phyloP scores from a whole-genome alignment of 768 basidiomycete species.

The Trametopsis cervina region DNA sequence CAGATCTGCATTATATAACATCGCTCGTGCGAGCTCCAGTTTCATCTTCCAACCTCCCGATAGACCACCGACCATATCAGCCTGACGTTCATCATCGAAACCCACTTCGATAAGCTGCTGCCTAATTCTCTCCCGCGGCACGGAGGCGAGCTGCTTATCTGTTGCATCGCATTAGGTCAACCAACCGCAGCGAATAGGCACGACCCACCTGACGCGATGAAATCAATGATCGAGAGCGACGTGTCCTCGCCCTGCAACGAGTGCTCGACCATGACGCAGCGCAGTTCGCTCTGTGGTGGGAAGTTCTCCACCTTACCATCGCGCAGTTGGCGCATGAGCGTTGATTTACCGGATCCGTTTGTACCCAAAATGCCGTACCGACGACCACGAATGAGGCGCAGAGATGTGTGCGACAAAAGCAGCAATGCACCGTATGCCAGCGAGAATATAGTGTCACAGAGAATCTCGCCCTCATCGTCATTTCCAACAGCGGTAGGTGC shows the following conservation, averaged over 20 bases:
- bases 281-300: slow-evolving; percentile 79
- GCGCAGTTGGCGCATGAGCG: slow-evolving; percentile 90
- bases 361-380: slow-evolving; percentile 93
- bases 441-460: slow-evolving; percentile 92
- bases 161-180: not conserved
- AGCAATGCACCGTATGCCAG: slow-evolving; percentile 93
- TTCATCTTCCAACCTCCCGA: slow-evolving; percentile 99
- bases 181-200: slow-evolving; percentile 7
- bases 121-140: slow-evolving; percentile 66
- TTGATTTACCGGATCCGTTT: slow-evolving; percentile 96
- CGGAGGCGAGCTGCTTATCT: slow-evolving; percentile 64
- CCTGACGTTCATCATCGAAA: slow-evolving; percentile 81
- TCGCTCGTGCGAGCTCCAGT: slow-evolving; percentile 89
- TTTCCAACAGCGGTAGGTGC: slow-evolving; percentile 33
- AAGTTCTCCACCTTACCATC: slow-evolving; percentile 97
- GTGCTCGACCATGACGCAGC: slow-evolving; percentile 96
- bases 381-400: slow-evolving; percentile 83
- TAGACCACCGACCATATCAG: slow-evolving; percentile 78
- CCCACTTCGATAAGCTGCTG: slow-evolving; percentile 83
- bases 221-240: slow-evolving; percentile 77
- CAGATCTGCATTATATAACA: slow-evolving; percentile 91
- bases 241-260: slow-evolving; percentile 91
- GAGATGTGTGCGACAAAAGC: slow-evolving; percentile 87
- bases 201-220: slow-evolving; percentile 72
- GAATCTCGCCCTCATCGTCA: slow-evolving; percentile 72